A percentile compares a stretch with the other conserved stretches of the same genome.
Evolutionary conservation across 441 rosid species (phyloP).

Genomic region (Arabidopsis lyrata): DNA sequence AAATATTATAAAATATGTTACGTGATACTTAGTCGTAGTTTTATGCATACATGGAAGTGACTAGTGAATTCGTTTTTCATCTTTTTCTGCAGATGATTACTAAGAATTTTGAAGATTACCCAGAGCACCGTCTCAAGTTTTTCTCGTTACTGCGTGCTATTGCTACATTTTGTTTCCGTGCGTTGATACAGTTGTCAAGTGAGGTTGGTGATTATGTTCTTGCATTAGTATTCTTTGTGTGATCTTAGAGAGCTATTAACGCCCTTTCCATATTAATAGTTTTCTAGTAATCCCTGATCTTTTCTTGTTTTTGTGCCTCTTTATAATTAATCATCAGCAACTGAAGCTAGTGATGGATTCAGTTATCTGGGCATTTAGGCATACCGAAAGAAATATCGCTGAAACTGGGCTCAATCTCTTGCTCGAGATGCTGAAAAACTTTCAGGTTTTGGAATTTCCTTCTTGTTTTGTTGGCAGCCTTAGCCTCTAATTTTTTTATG

Average conservation of each 20-base stretch:
- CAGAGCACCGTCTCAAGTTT: conserved; percentile 98
- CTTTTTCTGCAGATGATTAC: conserved; percentile 87
- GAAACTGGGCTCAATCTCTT: conserved; percentile 95
- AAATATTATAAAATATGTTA: background rate
- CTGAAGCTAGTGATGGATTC: conserved; percentile 97
- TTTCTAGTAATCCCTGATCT: conserved; percentile 15
- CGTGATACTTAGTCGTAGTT: background rate
- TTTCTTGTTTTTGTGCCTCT: conserved; percentile 19
- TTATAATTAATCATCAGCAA: conserved; percentile 60
- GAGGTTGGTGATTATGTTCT: conserved; percentile 67
- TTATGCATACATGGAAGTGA: conserved; percentile 24
- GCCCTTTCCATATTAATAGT: background rate
- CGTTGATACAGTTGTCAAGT: conserved; percentile 88
- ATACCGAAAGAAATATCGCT: conserved; percentile 98
- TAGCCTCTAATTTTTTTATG: background rate
- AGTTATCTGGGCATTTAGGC: conserved; percentile 99
- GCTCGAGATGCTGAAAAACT: conserved; percentile 92
- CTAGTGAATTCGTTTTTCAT: background rate
- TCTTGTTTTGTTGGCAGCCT: background rate
- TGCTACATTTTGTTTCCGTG: conserved; percentile 93
- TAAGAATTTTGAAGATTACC: conserved; percentile 98
- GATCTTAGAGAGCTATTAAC: conserved; percentile 9
- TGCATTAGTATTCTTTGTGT: conserved; percentile 24
- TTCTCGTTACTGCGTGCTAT: conserved; percentile 99
- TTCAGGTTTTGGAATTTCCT: conserved; percentile 63